Evolutionary conservation across 495 filamentous ascomycete species (phyloP).

Genomic region (Penicillium odoratum): DNA sequence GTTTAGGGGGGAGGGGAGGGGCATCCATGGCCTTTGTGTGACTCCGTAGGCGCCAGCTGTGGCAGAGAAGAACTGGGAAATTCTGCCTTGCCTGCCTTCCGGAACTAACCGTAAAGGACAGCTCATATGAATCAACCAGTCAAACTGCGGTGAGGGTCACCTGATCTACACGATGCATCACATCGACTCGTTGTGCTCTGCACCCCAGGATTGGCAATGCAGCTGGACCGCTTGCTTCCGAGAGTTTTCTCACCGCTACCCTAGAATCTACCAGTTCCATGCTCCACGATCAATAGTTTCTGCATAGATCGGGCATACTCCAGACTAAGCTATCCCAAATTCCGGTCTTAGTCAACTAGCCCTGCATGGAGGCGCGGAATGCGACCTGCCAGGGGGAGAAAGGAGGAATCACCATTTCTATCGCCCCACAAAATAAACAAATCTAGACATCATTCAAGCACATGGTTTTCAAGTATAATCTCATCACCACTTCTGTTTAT

Average conservation of each 20-base stretch:
- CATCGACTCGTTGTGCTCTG: conserved; percentile 7
- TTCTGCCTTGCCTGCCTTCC: conserved; percentile 1
- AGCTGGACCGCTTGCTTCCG: conserved; percentile 12
- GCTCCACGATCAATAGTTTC: conserved; percentile 1
- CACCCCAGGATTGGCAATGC: conserved; percentile 18
- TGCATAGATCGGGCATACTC: neutral
- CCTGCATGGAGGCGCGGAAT: conserved; percentile 17
- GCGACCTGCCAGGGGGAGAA: conserved; percentile 8
- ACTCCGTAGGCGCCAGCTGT: conserved; percentile 4
- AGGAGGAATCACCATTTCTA: neutral
- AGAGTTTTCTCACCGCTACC: conserved; percentile 8
- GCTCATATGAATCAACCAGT: neutral
- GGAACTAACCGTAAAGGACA: conserved; percentile 1
- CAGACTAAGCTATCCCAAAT: neutral
- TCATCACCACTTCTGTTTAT: conserved; percentile 9
- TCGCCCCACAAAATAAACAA: conserved; percentile 20
- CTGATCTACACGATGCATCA: conserved; percentile 15
- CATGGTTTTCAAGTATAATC: neutral
- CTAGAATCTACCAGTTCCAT: conserved; percentile 6
- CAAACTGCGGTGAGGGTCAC: conserved; percentile 14
- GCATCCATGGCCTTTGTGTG: neutral
- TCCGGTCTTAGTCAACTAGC: conserved; percentile 1
- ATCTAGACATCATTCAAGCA: conserved; percentile 13
- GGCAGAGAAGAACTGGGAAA: neutral
- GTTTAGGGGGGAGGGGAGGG: neutral